Conservation (phyloP, 208 protist species). For the Tritrichomonas foetus region DNA sequence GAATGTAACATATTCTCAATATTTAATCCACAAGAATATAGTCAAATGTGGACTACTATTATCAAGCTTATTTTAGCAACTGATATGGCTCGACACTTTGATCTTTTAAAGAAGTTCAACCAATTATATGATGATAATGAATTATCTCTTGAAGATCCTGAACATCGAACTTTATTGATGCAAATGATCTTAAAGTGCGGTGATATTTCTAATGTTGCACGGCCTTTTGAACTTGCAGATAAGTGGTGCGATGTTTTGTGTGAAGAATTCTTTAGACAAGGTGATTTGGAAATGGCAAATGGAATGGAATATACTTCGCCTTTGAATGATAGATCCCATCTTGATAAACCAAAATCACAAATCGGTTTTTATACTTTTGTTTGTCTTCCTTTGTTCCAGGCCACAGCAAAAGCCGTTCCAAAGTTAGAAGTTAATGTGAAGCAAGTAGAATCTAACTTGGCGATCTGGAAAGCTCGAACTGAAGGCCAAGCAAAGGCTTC, state of each 20-base stretch:
- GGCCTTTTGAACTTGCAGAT: background rate
- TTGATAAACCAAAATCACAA: slow-evolving; percentile 8
- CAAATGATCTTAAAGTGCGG: background rate
- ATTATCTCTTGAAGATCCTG: background rate
- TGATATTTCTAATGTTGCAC: slow-evolving; percentile 1
- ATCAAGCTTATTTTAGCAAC: slow-evolving; percentile 59
- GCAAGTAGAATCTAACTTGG: background rate
- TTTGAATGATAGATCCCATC: slow-evolving; percentile 14
- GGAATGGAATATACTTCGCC: slow-evolving; percentile 23
- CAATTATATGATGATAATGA: background rate
- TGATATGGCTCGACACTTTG: slow-evolving; percentile 60
- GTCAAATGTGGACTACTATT: slow-evolving; percentile 49
- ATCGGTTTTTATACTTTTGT: slow-evolving; percentile 17
- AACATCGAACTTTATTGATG: slow-evolving; percentile 7
- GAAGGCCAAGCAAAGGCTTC: background rate
- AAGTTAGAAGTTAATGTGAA: background rate
- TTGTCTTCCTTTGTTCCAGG: background rate
- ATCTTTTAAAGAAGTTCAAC: slow-evolving; percentile 39
- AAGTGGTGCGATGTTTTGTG: slow-evolving; percentile 22
- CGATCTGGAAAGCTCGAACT: background rate
- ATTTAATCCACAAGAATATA: slow-evolving; percentile 49
- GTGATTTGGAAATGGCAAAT: slow-evolving; percentile 4
- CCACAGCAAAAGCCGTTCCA: background rate
- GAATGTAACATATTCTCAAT: slow-evolving; percentile 51
- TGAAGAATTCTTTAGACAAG: slow-evolving; percentile 40